Conservation (phyloP, 192 early-diverging fungal genomes). For the Endogone sp. region DNA sequence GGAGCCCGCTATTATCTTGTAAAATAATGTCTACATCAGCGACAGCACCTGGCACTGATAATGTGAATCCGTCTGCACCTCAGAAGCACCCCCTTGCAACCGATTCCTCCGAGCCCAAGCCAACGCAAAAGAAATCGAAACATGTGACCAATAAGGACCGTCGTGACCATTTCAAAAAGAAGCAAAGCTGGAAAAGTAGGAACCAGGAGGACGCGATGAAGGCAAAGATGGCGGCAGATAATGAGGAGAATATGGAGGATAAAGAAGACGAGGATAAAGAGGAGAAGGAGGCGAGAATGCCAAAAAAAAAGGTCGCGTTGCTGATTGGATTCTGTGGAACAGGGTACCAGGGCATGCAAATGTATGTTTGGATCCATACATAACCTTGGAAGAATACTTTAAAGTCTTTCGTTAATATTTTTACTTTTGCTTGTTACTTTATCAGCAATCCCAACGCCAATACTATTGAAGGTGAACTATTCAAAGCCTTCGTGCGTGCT, state of each 20-base stretch:
- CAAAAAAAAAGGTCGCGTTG: conserved; percentile 88
- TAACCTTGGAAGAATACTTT: background rate
- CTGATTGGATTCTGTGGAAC: conserved; percentile 93
- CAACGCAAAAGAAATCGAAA: background rate
- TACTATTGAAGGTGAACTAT: conserved; percentile 89
- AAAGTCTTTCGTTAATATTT: background rate
- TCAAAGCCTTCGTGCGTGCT: conserved; percentile 76
- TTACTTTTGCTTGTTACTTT: background rate
- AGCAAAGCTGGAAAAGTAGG: background rate
- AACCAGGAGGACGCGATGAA: background rate
- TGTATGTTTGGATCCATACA: no score
- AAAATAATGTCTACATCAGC: no score
- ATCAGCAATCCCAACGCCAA: conserved; percentile 68
- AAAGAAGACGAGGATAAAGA: conserved; percentile 1
- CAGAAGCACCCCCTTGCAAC: background rate
- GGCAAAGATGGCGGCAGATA: background rate
- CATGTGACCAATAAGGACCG: background rate
- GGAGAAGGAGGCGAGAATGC: conserved; percentile 47
- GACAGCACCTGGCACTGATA: background rate
- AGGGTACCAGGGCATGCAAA: conserved; percentile 96
- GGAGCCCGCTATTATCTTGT: no score
- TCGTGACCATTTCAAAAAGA: conserved; percentile 2
- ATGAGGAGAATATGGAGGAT: background rate
- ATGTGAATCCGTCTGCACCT: background rate
- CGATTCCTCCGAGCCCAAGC: background rate